These are phyloP conservation scores for Arthroderma sp. DNA, from an alignment of 2,329 filamentous ascomycete genomes.

Conservation along the genomic window DNA sequence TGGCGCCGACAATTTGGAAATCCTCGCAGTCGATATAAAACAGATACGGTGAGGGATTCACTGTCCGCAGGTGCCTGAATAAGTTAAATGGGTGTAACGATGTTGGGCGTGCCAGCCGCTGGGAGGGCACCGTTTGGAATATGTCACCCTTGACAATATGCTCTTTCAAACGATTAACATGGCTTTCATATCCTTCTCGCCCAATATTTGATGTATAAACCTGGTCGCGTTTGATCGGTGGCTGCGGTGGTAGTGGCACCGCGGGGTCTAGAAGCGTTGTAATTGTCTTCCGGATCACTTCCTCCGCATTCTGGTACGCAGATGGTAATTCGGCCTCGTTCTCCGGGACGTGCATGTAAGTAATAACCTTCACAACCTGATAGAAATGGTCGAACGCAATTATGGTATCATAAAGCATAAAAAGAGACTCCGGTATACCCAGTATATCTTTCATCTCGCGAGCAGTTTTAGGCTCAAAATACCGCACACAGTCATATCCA, in stretches of 20 bases:
- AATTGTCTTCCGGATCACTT: constrained; percentile 53
- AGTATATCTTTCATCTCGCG: constrained; percentile 79
- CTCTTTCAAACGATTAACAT: constrained; percentile 73
- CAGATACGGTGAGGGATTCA: constrained; percentile 93
- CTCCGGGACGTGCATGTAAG: constrained; percentile 63
- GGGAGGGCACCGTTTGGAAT: constrained; percentile 92
- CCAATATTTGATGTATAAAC: constrained; percentile 90
- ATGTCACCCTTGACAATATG: constrained; percentile 90
- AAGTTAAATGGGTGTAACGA: constrained; percentile 94
- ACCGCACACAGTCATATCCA: constrained; percentile 91
- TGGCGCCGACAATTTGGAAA: constrained; percentile 92
- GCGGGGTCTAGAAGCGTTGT: constrained; percentile 59
- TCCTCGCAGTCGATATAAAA: constrained; percentile 88
- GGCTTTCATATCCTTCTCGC: constrained; percentile 72
- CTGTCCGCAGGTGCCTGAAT: constrained; percentile 88
- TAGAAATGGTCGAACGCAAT: constrained; percentile 92
- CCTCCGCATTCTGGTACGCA: constrained; percentile 56
- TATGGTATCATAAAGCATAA: constrained; percentile 94
- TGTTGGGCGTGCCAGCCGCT: constrained; percentile 81
- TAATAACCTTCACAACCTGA: constrained; percentile 84
- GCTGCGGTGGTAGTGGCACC: constrained; percentile 62
- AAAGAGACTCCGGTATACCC: constrained; percentile 79
- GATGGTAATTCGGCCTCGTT: constrained; percentile 45
- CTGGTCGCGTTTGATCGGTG: constrained; percentile 57
- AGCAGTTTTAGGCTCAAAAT: constrained; percentile 95